Base-by-base conservation (phyloP, 129 eudicot genomes). In the Flaveria sonorensis region DNA sequence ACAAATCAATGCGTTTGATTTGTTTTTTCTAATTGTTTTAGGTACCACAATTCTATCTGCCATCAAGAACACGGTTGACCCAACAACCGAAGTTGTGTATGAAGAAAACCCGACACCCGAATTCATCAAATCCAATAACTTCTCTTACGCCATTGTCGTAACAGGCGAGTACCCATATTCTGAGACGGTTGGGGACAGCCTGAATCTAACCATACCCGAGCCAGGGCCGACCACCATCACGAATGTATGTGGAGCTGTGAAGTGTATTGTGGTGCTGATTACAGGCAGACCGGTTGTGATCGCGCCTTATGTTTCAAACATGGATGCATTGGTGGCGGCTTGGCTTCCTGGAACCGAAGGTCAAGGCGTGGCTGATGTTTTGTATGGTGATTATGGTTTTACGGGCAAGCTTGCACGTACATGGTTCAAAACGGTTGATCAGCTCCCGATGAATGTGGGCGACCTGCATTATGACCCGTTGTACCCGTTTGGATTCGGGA, bases 261-360 rank as follows among this genome's bases (percentile, higher is more conserved):
- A 85, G 76, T 93, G 98, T 48, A 87, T 88, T 18, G 95, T 90
- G 0, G 90, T 89, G 76, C 84, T 92, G 18, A 70, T 89, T n/a
- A 66, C 90, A 0, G 98, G 98, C 3, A 76, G 96, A 4, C 98
- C 98, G 0, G 92, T 92, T 28, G 94, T 86, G 47, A 82, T 92
- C 28, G 83, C 90, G 76, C 98, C 96, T 1, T 92, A 90, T 61
- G 81, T 92, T 5, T 62, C 83, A 3, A 73, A 67, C 10, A 88
- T 92, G 55, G 90, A 89, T 23, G 97, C 92, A 9, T 81, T 92
- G 6, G 88, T 92, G n/a, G 91, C 93, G 7, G 97, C 93, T 32
- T 92, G 93, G 96, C 87, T 92, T 42, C 97, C 96, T 0, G 97
- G 96, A 60, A 82, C 77, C 0, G 94, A 91, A 59, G 97, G 94